Evolutionary conservation across 306 rosid genomes (phyloP).

Genomic region (Mimosa pudica): DNA sequence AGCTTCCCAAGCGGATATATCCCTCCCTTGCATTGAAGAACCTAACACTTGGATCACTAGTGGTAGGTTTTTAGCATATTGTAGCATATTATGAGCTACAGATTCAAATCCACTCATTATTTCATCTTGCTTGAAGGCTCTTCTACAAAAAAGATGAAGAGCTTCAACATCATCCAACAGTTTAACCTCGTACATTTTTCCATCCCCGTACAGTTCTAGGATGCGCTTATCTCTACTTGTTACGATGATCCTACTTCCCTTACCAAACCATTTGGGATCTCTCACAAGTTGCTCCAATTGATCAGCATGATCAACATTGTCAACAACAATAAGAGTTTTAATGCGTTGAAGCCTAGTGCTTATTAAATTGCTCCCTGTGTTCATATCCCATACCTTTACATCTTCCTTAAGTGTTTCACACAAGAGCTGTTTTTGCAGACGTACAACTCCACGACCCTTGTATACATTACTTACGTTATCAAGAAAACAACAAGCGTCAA

Average conservation of each 20-base stretch:
- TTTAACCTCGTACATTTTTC: not conserved
- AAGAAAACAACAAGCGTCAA: not conserved
- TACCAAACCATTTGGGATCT: too few species aligned
- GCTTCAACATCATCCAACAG: not conserved
- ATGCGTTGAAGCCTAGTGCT: not conserved
- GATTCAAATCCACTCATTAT: not conserved
- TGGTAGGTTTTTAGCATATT: slow-evolving; percentile 18
- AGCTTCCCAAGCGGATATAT: not conserved
- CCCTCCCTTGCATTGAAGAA: not conserved
- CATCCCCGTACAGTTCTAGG: not conserved
- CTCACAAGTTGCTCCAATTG: not conserved
- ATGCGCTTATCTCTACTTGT: not conserved
- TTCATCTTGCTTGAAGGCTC: not conserved
- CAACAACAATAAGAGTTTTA: slow-evolving; percentile 11
- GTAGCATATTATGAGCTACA: not conserved
- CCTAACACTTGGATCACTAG: slow-evolving; percentile 20
- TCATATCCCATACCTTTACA: not conserved
- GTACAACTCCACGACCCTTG: not conserved
- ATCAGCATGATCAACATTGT: not conserved
- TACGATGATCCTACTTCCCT: slow-evolving; percentile 14
- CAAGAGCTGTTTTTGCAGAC: not conserved
- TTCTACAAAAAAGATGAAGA: not conserved
- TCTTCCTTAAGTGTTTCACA: not conserved
- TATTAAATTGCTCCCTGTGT: not conserved
- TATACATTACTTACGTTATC: slow-evolving; percentile 6